These are phyloP conservation scores for Paramecium sexaurelia DNA, from an alignment of 73 alveolate genomes.

Conservation along the genomic window DNA sequence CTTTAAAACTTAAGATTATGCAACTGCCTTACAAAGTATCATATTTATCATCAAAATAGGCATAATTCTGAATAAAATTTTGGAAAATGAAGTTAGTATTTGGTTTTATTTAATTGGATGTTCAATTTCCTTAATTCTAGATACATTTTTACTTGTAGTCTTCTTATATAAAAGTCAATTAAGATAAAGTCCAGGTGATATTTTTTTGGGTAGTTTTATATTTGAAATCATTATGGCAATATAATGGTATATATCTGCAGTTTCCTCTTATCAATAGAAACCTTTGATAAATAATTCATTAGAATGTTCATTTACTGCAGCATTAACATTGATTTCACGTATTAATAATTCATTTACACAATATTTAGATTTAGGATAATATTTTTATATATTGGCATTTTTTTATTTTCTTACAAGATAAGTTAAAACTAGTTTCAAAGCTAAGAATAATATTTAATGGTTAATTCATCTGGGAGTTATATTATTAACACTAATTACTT, in stretches of 20 bases:
- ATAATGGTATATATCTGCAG: background rate
- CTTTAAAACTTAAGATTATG: too few species aligned
- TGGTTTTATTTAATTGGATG: slow-evolving; percentile 52
- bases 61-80: background rate
- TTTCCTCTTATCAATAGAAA: too few species aligned
- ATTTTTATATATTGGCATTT: slow-evolving; percentile 8
- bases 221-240: slow-evolving; percentile 26
- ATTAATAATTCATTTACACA: background rate
- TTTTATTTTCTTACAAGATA: background rate
- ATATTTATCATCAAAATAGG: background rate
- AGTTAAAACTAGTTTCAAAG: slow-evolving; percentile 24
- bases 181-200: slow-evolving; percentile 48
- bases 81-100: background rate
- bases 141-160: background rate
- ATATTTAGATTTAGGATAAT: background rate
- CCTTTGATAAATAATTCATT: background rate
- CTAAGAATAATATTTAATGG: background rate
- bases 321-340: background rate
- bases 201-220: slow-evolving; percentile 35
- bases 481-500: background rate
- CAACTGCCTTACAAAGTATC: too few species aligned
- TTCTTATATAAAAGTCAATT: background rate
- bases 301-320: background rate
- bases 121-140: background rate
- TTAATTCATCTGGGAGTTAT: background rate